Evolutionary conservation across 805 yeast genomes (phyloP).

Genomic region (Pachysolen tannophilus): DNA sequence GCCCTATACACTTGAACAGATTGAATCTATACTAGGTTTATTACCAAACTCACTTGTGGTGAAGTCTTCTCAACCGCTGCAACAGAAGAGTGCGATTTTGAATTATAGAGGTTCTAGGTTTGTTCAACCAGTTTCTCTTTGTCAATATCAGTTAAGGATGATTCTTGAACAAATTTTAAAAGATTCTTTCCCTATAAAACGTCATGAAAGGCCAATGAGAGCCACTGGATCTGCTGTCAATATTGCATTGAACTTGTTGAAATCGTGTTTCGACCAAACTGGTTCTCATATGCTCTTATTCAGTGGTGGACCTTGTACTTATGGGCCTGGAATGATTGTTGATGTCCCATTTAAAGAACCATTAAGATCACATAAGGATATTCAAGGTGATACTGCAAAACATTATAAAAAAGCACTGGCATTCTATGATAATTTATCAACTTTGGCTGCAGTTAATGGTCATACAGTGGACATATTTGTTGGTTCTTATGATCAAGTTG

Average conservation of each 20-base stretch:
- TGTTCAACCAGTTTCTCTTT: constrained; percentile 37
- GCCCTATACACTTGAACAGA: constrained; percentile 37
- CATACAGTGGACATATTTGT: constrained; percentile 49
- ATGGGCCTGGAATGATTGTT: constrained; percentile 58
- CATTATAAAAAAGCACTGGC: constrained; percentile 34
- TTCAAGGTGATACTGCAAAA: constrained; percentile 35
- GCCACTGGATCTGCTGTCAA: constrained; percentile 56
- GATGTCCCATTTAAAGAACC: constrained; percentile 50
- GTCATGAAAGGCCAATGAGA: constrained; percentile 40
- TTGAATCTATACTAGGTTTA: constrained; percentile 39
- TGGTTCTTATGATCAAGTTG: constrained; percentile 66
- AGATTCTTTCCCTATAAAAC: constrained; percentile 40
- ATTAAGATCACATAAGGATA: constrained; percentile 58
- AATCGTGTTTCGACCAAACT: constrained; percentile 31
- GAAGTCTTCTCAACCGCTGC: constrained; percentile 6
- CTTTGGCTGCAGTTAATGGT: constrained; percentile 38
- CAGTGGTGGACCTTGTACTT: constrained; percentile 58
- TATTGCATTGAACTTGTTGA: constrained; percentile 32
- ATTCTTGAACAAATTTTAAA: constrained; percentile 40
- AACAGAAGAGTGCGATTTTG: constrained; percentile 13
- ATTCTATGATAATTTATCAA: constrained; percentile 44
- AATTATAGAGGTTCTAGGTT: constrained; percentile 27
- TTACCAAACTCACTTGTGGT: constrained; percentile 24
- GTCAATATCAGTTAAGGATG: constrained; percentile 41
- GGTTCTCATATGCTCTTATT: constrained; percentile 51